Conservation (phyloP, 352 stramenopile genomes). For the Phytophthora capsici region DNA sequence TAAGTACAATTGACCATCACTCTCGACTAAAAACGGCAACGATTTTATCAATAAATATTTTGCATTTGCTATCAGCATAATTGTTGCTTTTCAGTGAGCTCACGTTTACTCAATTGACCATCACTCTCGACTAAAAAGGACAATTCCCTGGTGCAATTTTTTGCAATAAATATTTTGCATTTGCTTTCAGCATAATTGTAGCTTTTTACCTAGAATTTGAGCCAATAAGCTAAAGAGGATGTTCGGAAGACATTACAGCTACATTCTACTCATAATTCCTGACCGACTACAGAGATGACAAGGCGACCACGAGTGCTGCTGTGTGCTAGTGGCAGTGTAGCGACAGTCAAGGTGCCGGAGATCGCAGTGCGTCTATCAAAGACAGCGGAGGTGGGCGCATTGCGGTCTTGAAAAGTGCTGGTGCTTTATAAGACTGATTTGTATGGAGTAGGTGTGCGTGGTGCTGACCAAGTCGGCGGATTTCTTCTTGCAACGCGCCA, state of each 20-base stretch:
- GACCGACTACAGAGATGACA: too few relatives aligned
- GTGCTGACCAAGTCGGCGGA: constrained; percentile 81
- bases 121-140: constrained; percentile 2
- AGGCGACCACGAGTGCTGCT: constrained; percentile 68
- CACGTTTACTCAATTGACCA: too few relatives aligned
- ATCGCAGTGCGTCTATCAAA: constrained; percentile 65
- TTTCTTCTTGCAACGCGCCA: constrained; percentile 83
- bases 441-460: constrained; percentile 76
- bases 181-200: too few relatives aligned
- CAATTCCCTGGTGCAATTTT: too few relatives aligned
- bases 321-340: constrained; percentile 85
- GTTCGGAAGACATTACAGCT: too few relatives aligned
- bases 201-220: too few relatives aligned
- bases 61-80: too few relatives aligned
- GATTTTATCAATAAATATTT: too few relatives aligned
- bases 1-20: constrained; percentile 34
- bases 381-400: constrained; percentile 56
- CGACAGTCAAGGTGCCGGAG: constrained; percentile 88
- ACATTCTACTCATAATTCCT: too few relatives aligned
- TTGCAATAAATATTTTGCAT: too few relatives aligned
- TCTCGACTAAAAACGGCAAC: neutral
- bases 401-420: neutral
- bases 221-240: too few relatives aligned
- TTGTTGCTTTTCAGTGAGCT: too few relatives aligned
- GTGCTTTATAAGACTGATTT: neutral